A percentile compares a stretch with the other conserved stretches of the same genome.
phyloP scores from a whole-genome alignment of 2,329 filamentous ascomycete species.

The Epichloe sp. region DNA sequence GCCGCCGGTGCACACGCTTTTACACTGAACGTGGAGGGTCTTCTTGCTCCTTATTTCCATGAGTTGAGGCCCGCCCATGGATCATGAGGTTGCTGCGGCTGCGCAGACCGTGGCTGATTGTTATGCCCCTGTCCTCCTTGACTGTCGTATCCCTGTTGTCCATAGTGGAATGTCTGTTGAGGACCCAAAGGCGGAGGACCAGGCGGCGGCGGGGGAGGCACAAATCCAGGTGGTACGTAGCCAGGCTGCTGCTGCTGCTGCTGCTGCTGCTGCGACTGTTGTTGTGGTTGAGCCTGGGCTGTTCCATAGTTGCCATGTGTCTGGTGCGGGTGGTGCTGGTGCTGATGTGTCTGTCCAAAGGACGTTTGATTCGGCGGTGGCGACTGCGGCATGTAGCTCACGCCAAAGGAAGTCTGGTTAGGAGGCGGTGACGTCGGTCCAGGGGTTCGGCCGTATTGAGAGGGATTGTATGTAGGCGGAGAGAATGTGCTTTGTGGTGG shows the following conservation, averaged over 20 bases:
- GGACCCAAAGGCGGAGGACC: slow-evolving; percentile 48
- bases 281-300: slow-evolving; percentile 13
- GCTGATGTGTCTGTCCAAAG: slow-evolving; percentile 29
- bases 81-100: slow-evolving; percentile 29
- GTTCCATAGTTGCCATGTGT: slow-evolving; percentile 24
- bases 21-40: background rate
- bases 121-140: slow-evolving; percentile 15
- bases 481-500: slow-evolving; percentile 31
- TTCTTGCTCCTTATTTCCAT: slow-evolving; percentile 28
- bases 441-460: slow-evolving; percentile 43
- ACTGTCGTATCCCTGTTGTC: slow-evolving; percentile 20
- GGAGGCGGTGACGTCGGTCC: slow-evolving; percentile 50
- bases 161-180: slow-evolving; percentile 48
- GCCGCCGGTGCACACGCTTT: background rate
- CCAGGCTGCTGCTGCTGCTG: slow-evolving; percentile 21
- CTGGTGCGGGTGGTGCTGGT: slow-evolving; percentile 31
- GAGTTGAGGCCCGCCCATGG: slow-evolving; percentile 40
- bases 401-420: slow-evolving; percentile 39
- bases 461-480: slow-evolving; percentile 43
- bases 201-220: slow-evolving; percentile 50
- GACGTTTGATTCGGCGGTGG: slow-evolving; percentile 45
- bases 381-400: slow-evolving; percentile 31
- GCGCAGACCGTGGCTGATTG: slow-evolving; percentile 9
- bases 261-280: slow-evolving; percentile 13
- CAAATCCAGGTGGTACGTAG: slow-evolving; percentile 43